phyloP scores from a whole-genome alignment of 2,329 filamentous ascomycete species.

The Penicillium sp. region DNA sequence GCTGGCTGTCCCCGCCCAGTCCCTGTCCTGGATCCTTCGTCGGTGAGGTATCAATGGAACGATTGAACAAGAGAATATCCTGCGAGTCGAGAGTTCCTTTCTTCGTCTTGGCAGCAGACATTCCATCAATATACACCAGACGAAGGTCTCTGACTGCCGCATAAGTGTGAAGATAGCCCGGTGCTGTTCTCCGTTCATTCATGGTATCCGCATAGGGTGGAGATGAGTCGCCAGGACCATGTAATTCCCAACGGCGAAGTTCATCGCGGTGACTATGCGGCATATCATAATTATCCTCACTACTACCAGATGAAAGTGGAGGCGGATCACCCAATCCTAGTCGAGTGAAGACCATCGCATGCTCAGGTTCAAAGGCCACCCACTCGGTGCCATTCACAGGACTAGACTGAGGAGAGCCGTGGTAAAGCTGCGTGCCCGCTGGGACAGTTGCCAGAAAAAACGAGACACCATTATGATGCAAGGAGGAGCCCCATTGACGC shows the following conservation, averaged over 20 bases:
- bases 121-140: slow-evolving; percentile 64
- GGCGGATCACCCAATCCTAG: slow-evolving; percentile 5
- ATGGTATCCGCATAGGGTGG: neutral
- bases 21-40: slow-evolving; percentile 1
- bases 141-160: slow-evolving; percentile 52
- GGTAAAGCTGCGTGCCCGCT: slow-evolving; percentile 60
- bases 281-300: slow-evolving; percentile 2
- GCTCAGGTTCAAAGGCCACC: slow-evolving; percentile 72
- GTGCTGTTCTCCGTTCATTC: slow-evolving; percentile 26
- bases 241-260: slow-evolving; percentile 8
- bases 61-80: slow-evolving; percentile 54
- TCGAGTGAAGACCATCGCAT: slow-evolving; percentile 61
- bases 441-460: slow-evolving; percentile 63
- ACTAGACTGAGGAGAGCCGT: slow-evolving; percentile 49
- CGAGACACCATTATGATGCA: slow-evolving; percentile 71
- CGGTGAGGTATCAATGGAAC: slow-evolving; percentile 11
- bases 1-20: slow-evolving; percentile 41
- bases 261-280: slow-evolving; percentile 5
- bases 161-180: slow-evolving; percentile 61
- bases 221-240: neutral
- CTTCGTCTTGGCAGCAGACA: slow-evolving; percentile 59
- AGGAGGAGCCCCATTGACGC: slow-evolving; percentile 66
- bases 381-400: slow-evolving; percentile 57
- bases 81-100: slow-evolving; percentile 65
- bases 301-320: slow-evolving; percentile 9